Percentiles rank a stretch among this genome's conserved stretches.
phyloP scores from a whole-genome alignment of 768 basidiomycete genomes.

The Lyophyllum semitale region DNA sequence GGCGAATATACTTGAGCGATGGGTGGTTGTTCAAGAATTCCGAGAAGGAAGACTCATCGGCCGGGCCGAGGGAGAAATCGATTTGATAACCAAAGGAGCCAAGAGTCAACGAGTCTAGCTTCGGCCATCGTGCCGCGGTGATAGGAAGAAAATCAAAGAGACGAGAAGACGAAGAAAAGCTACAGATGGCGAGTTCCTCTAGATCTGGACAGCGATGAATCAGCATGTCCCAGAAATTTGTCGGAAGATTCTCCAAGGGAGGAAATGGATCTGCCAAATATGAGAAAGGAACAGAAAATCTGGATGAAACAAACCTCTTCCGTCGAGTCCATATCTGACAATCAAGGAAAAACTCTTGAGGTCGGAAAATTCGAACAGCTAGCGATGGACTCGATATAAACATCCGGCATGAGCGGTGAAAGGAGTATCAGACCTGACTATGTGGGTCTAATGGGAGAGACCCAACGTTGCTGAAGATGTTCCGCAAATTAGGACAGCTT shows the following conservation, averaged over 20 bases:
- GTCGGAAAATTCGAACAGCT: slow-evolving; percentile 44
- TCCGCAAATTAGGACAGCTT: slow-evolving; percentile 47
- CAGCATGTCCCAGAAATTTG: slow-evolving; percentile 50
- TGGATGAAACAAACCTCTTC: slow-evolving; percentile 28
- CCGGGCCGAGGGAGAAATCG: slow-evolving; percentile 42
- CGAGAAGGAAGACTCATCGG: slow-evolving; percentile 29
- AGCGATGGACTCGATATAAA: background rate
- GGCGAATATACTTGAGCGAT: slow-evolving; percentile 40
- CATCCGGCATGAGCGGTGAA: background rate
- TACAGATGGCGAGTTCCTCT: slow-evolving; percentile 50
- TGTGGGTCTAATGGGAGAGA: slow-evolving; percentile 30
- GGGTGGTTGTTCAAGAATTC: slow-evolving; percentile 41
- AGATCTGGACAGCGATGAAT: slow-evolving; percentile 45
- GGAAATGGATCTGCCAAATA: slow-evolving; percentile 37
- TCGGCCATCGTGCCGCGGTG: slow-evolving; percentile 40
- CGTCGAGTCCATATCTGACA: slow-evolving; percentile 45
- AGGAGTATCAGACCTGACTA: slow-evolving; percentile 26
- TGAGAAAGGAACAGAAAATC: slow-evolving; percentile 5
- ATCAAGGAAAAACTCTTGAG: slow-evolving; percentile 49
- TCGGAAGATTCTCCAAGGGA: slow-evolving; percentile 38
- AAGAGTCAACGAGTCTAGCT: slow-evolving; percentile 44
- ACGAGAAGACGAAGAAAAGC: slow-evolving; percentile 49
- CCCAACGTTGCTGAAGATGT: slow-evolving; percentile 48
- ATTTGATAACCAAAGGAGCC: slow-evolving; percentile 51
- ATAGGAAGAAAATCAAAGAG: slow-evolving; percentile 44